These are phyloP conservation scores for Phalaenopsis aphrodite DNA, from an alignment of 106 monocot genomes.

Conservation along the genomic window DNA sequence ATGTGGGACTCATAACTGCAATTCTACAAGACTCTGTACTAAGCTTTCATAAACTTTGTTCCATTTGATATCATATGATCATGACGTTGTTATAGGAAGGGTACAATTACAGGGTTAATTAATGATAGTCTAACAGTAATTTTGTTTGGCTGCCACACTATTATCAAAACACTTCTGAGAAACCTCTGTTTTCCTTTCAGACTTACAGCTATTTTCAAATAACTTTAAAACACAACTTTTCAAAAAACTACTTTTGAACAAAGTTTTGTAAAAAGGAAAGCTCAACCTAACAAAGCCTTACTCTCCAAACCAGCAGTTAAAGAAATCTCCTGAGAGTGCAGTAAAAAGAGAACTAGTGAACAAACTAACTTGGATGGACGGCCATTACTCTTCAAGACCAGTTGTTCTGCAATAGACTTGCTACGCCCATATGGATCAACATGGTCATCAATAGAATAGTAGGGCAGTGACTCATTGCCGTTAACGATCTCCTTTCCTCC, in stretches of 20 bases:
- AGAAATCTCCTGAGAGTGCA: background rate
- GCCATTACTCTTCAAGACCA: conserved; percentile 87
- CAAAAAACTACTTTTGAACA: too few species aligned
- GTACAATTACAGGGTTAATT: background rate
- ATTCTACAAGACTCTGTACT: background rate
- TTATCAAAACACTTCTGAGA: too few species aligned
- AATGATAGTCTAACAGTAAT: background rate
- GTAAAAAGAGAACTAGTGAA: background rate
- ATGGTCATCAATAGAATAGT: conserved; percentile 86
- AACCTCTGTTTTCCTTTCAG: too few species aligned
- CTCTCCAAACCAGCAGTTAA: background rate
- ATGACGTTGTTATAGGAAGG: background rate
- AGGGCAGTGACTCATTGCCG: conserved; percentile 75
- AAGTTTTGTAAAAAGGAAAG: too few species aligned
- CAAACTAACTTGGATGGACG: conserved; percentile 63
- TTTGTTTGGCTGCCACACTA: too few species aligned
- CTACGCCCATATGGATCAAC: conserved; percentile 90
- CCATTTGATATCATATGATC: background rate
- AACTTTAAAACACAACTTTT: too few species aligned
- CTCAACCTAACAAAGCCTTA: background rate
- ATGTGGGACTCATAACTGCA: background rate
- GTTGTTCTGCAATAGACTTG: conserved; percentile 87
- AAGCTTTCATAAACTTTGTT: background rate
- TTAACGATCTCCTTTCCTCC: conserved; percentile 89
- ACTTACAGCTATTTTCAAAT: too few species aligned